Base-by-base conservation (phyloP, 345 rosid genomes). In the Citrus medica region DNA sequence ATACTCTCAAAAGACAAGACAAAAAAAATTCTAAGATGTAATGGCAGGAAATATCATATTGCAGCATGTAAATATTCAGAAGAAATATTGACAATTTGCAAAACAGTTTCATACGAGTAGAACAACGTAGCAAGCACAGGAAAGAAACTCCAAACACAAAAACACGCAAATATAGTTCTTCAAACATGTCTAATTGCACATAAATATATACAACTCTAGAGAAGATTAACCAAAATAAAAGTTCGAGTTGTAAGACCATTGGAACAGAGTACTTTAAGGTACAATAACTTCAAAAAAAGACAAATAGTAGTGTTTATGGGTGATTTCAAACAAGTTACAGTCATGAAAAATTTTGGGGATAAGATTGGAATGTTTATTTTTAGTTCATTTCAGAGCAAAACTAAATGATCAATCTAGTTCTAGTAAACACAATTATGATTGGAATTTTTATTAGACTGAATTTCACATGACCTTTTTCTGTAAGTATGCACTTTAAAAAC, bases 1-100 rank as follows among this genome's bases (percentile, higher is more conserved):
- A 69, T 73, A 81, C 58, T 67, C 46, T 80, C 35, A 63, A 46
- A 55, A 71, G 9, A 24, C 33, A 13, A 59, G 37, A 78, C 32
- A 56, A 5, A 62, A 64, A 64, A 30, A 53, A 76, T 75, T 33
- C 60, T 24, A 48, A 76, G 37, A 56, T 76, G 53, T 27, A 9
- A 63, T 35, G 46, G 28, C n/a, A 56, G 37, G 42, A 70, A 22
- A 21, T 62, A 25, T 16, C 40, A 22, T 35, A 48, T 51, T 10
- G 19, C 7, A 69, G 58, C 22, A 66, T 22, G 27, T 32, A 64
- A 24, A 28, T 61, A 60, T 55, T 58, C n/a, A 27, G 35, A 40
- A 37, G 61, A 59, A 73, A 24, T 38, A 27, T 38, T n/a, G 55
- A 46, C 21, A n/a, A 68, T 5, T 68, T 40, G 10, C 22, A 68